These are phyloP conservation scores for Mortierella sp. DNA, from an alignment of 371 early-diverging fungal genomes.

Conservation along the genomic window DNA sequence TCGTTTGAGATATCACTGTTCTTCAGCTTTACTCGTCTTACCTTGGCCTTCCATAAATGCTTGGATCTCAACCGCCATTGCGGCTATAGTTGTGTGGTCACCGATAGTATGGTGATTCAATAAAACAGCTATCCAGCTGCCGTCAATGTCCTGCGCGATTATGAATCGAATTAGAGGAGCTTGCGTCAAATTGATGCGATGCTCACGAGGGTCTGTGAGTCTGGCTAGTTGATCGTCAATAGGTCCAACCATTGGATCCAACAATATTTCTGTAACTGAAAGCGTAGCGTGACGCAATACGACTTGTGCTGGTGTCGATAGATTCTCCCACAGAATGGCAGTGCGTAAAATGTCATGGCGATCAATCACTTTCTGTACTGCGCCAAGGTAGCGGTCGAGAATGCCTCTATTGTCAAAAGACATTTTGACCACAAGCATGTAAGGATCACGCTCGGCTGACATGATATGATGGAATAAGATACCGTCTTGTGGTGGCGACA, in stretches of 20 bases:
- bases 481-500: slow-evolving; percentile 28
- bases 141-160: slow-evolving; percentile 11
- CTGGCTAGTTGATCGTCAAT: background rate
- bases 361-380: slow-evolving; percentile 14
- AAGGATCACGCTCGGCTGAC: slow-evolving; percentile 11
- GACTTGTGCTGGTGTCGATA: slow-evolving; percentile 23
- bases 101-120: slow-evolving; percentile 19
- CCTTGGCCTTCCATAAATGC: slow-evolving; percentile 10
- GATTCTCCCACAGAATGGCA: slow-evolving; percentile 13
- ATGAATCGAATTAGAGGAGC: slow-evolving; percentile 11
- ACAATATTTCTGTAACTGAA: background rate
- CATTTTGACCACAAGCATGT: background rate
- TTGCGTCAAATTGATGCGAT: background rate
- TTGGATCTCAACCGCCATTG: slow-evolving; percentile 10
- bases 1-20: too few relatives aligned
- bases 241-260: slow-evolving; percentile 24
- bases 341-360: slow-evolving; percentile 28
- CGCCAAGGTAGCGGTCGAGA: slow-evolving; percentile 22
- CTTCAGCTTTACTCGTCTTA: background rate
- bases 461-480: slow-evolving; percentile 24
- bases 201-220: background rate
- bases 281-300: slow-evolving; percentile 9
- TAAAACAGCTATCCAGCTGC: slow-evolving; percentile 9
- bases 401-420: slow-evolving; percentile 1
- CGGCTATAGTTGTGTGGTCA: slow-evolving; percentile 10